Evolutionary conservation across 495 filamentous ascomycete species (phyloP), one percentile per base, ranked within the genome.

Genomic region (Lepraria neglecta): DNA sequence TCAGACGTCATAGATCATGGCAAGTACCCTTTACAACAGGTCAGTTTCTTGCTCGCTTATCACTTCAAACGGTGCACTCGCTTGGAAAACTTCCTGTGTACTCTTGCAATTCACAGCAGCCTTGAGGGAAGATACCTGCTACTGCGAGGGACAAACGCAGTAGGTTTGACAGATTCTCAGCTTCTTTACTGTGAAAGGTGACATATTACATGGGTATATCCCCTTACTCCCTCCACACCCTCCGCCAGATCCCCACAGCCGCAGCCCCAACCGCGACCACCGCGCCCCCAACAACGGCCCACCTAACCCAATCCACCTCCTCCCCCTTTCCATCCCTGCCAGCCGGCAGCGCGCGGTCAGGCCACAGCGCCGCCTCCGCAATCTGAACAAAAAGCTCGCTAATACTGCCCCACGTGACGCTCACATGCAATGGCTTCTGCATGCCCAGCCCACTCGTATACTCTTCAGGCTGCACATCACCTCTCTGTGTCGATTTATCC

Each of bases 401-500:
- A 58, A 97, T 94, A 48, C 87, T 91, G 56, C 77, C 83, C 94
- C 94, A 97, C 6, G 86, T 94, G 44, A 89, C 89, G 71, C 90
- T 95, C 38, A 96, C 95, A 77, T 98, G 94, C 58, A 97, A 73
- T 9, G 94, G 94, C 14, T 92, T 83, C 57, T 84, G 70, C 72
- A 81, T 76, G 80, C 95, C 95, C 65, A 95, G 72, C 47, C 80
- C 76, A 31, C 83, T 80, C 0, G 94, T 96, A 69, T 96, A 97
- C 60, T 90, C 86, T 70, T 98, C 94, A 4, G 94, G 94, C 73
- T 98, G 94, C 63, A 85, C 73, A 73, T 97, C 91, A 42, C 86
- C 86, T 53, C 92, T 82, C 74, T 98, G 94, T 17, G 89, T 96
- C 3, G 91, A 95, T 68, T 94, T 94, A 71, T 98, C 94, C 55